Evolutionary conservation across 1,139 yeast species (phyloP).

Genomic region (Hyphopichia fennica): DNA sequence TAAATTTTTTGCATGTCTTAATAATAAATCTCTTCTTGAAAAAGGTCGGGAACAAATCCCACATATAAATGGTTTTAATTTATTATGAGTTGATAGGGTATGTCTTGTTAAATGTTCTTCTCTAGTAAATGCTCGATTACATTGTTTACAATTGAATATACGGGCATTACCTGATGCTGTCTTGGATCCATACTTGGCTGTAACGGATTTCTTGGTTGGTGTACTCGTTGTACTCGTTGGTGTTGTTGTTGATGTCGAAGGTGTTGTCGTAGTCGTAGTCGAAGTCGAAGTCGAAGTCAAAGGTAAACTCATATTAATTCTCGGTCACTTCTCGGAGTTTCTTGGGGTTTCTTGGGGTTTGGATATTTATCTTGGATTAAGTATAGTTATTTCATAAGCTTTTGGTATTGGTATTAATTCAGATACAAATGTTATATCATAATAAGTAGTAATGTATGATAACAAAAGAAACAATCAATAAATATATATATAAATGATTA

Average conservation of each 20-base stretch:
- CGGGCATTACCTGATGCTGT: constrained; percentile 49
- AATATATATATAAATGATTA: background rate
- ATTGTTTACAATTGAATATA: constrained; percentile 42
- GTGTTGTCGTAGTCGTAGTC: background rate
- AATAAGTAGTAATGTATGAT: no score
- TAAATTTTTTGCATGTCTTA: constrained; percentile 32
- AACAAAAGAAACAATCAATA: no score
- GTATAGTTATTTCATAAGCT: no score
- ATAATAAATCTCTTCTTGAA: constrained; percentile 28
- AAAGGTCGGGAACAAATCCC: constrained; percentile 33
- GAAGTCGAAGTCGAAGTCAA: background rate
- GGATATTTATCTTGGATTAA: no score
- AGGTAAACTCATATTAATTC: background rate
- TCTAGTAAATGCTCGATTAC: constrained; percentile 48
- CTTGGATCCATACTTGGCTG: constrained; percentile 39
- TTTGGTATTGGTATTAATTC: no score
- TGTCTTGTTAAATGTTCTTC: constrained; percentile 51
- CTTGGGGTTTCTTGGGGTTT: no score
- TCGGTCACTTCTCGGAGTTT: no score
- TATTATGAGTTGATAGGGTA: constrained; percentile 46
- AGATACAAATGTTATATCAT: no score
- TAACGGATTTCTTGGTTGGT: background rate
- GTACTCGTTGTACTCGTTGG: background rate
- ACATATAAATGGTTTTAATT: constrained; percentile 43
- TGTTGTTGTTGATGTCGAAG: background rate